These are phyloP conservation scores for Raphanus raphanistrum DNA, from an alignment of 345 rosid genomes.

Conservation along the genomic window DNA sequence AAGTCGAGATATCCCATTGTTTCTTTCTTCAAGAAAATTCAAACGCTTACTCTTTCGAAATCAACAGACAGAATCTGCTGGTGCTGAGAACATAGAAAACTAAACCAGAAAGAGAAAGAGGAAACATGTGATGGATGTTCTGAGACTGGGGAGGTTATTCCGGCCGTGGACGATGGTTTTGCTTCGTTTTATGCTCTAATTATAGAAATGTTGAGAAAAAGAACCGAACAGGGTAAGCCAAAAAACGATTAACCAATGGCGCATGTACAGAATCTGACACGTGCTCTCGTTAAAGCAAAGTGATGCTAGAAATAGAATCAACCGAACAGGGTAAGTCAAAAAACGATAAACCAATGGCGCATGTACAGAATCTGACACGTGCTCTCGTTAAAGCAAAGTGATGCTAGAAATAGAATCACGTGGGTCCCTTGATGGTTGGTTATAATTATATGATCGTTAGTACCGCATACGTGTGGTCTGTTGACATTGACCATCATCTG, in stretches of 20 bases:
- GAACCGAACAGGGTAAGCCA: conserved; percentile 8
- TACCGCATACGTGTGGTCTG: not conserved
- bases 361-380: not conserved
- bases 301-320: not conserved
- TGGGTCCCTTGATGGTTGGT: not conserved
- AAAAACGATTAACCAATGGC: not conserved
- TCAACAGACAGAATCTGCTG: not conserved
- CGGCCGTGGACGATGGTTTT: conserved; percentile 18
- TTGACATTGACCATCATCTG: conserved; percentile 17
- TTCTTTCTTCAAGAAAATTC: not conserved
- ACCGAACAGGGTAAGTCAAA: conserved; percentile 14
- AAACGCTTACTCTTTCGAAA: not conserved
- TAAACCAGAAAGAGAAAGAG: not conserved
- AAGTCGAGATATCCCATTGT: conserved; percentile 36
- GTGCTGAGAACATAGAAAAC: not conserved
- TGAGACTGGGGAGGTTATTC: conserved; percentile 9
- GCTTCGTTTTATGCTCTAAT: not conserved
- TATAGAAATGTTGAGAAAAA: not conserved
- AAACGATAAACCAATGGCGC: not conserved
- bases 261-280: not conserved
- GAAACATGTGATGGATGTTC: conserved; percentile 23
- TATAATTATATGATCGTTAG: too few relatives aligned
- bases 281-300: not conserved
- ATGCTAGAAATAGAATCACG: not conserved
- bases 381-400: not conserved